Percentiles rank a stretch among this genome's conserved stretches.
Conservation (phyloP, 805 yeast genomes). For the Brettanomyces anomalus region DNA sequence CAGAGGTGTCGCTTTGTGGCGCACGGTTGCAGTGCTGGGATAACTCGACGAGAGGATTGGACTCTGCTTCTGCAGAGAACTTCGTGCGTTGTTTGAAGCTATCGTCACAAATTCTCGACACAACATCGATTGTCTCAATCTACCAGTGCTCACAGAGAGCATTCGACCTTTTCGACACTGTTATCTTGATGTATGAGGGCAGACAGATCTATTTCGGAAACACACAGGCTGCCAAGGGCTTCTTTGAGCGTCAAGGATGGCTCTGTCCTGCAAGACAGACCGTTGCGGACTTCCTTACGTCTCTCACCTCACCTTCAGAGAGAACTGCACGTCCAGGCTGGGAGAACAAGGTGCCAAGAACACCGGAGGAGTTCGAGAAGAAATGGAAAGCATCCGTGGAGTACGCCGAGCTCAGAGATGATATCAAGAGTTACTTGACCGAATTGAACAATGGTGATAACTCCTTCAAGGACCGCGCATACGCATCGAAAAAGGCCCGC, state of each 20-base stretch:
- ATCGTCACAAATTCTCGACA: slow-evolving; percentile 34
- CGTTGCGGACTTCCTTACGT: slow-evolving; percentile 34
- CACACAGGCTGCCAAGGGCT: slow-evolving; percentile 25
- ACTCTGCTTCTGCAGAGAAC: slow-evolving; percentile 55
- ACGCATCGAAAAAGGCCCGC: slow-evolving; percentile 39
- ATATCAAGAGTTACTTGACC: slow-evolving; percentile 24
- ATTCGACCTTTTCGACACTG: slow-evolving; percentile 31
- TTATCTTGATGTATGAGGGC: slow-evolving; percentile 30
- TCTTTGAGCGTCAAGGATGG: slow-evolving; percentile 30
- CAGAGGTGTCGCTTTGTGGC: slow-evolving; percentile 34
- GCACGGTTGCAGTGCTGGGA: slow-evolving; percentile 43
- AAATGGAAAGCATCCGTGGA: slow-evolving; percentile 29
- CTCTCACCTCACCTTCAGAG: slow-evolving; percentile 22
- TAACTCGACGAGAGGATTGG: slow-evolving; percentile 59
- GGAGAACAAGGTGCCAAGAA: slow-evolving; percentile 28
- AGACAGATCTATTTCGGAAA: slow-evolving; percentile 30
- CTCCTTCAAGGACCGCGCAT: slow-evolving; percentile 19
- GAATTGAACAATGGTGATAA: slow-evolving; percentile 1
- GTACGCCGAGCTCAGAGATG: slow-evolving; percentile 21
- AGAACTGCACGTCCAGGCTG: slow-evolving; percentile 23
- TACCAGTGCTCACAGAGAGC: slow-evolving; percentile 30
- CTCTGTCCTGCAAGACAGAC: slow-evolving; percentile 33
- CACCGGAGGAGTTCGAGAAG: slow-evolving; percentile 30
- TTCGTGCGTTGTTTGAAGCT: slow-evolving; percentile 45
- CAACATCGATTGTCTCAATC: slow-evolving; percentile 39